Base-by-base conservation (phyloP, 768 basidiomycete genomes). In the Leucocoprinus sp. region DNA sequence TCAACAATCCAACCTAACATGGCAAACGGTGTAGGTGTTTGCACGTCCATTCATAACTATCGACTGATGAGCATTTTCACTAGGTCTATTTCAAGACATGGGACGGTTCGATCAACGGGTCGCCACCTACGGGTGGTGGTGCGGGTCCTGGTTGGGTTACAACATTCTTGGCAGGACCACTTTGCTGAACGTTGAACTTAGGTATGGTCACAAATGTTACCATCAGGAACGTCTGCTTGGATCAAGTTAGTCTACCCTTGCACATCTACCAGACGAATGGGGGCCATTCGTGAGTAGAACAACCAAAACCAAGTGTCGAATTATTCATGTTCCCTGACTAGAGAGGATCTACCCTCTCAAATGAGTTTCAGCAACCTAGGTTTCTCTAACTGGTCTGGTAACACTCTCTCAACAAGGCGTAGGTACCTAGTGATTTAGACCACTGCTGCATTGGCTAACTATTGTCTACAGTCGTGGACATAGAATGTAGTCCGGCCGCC, bases 41-140 rank as follows among this genome's bases (percentile, higher is more conserved):
- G 8, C 3, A 21, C 27, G 35, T 19, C 12, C 6, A 21, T 21
- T 24, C 19, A 23, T 37, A 18, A 3, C 21, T 12, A 12, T 23
- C 21, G 26, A 18, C 40, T 33, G 12, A 41, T n/a, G 31, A 41
- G 18, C 48, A 24, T 19, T 37, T 11, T 19, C 31, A 44, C 22
- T 42, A 76, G 75, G 68, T 75, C 3, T 78, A 76, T 60, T 69
- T 77, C 58, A 78, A 79, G 58, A 69, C 74, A 0, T 79, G 75
- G 75, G 68, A 68, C 26, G 74, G 70, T 1, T 63, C 69, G 2
- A 65, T 72, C 5, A 68, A 74, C 50, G 76, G 78, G 1, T 57
- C 58, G 4, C 77, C 77, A 11, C 77, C 76, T 1, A 76, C 72
- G 21, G 74, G 73, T 9, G 78, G 77, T 7, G 76, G 78, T 5